Conservation (phyloP, 345 rosid species). For the Noccaea bulbosa region DNA sequence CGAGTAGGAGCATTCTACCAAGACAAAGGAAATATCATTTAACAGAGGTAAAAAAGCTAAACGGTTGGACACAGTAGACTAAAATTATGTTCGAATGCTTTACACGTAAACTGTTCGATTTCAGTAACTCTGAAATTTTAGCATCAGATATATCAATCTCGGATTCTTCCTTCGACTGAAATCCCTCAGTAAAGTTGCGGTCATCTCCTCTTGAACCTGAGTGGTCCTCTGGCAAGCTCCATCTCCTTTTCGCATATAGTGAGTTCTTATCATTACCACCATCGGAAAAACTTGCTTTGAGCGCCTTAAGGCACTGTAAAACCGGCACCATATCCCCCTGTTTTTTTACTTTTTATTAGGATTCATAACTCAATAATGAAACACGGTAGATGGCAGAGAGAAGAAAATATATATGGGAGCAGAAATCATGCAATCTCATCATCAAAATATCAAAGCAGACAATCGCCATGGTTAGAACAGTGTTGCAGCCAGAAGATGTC, state of each 20-base stretch:
- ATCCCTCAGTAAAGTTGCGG: constrained; percentile 46
- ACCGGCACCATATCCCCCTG: constrained; percentile 81
- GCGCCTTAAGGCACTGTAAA: constrained; percentile 69
- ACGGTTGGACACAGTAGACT: constrained; percentile 11
- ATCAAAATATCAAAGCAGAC: constrained; percentile 19
- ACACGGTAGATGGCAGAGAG: constrained; percentile 14
- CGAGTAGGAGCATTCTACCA: constrained; percentile 74
- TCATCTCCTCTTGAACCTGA: constrained; percentile 40
- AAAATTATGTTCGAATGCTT: constrained; percentile 37
- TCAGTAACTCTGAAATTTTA: constrained; percentile 60
- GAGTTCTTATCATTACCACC: constrained; percentile 46
- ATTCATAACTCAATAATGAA: constrained; percentile 19
- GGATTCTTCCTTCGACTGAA: constrained; percentile 51
- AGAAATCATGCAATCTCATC: constrained; percentile 26
- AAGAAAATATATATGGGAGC: not conserved
- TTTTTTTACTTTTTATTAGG: constrained; percentile 39
- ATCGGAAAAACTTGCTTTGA: constrained; percentile 54
- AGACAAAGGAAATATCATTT: constrained; percentile 37
- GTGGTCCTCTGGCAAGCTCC: constrained; percentile 52
- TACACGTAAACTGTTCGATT: constrained; percentile 72
- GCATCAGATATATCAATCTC: constrained; percentile 63
- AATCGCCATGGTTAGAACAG: constrained; percentile 5
- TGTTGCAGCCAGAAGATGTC: constrained; percentile 13
- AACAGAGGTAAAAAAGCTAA: constrained; percentile 27
- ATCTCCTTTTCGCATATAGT: constrained; percentile 53